Conservation (phyloP, 495 filamentous ascomycete genomes). For the Penicillium turbatum region DNA sequence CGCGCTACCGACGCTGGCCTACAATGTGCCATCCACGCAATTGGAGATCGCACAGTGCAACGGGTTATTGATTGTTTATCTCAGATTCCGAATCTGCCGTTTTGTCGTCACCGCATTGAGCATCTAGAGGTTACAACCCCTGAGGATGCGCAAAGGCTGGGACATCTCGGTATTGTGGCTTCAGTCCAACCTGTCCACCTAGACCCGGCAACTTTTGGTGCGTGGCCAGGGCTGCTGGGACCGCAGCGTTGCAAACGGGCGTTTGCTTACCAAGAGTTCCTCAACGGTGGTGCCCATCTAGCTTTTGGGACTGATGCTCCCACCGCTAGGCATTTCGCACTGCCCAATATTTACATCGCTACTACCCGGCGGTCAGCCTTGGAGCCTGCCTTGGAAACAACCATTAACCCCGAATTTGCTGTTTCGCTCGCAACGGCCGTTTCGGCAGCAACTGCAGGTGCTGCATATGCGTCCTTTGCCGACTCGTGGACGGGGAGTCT, state of each 20-base stretch:
- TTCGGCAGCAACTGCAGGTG: slow-evolving; percentile 51
- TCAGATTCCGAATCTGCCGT: slow-evolving; percentile 20
- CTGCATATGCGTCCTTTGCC: slow-evolving; percentile 56
- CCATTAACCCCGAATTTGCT: slow-evolving; percentile 51
- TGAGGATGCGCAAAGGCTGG: slow-evolving; percentile 50
- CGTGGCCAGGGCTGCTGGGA: slow-evolving; percentile 55
- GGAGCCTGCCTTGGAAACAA: slow-evolving; percentile 42
- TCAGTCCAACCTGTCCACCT: slow-evolving; percentile 62
- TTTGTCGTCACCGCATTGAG: slow-evolving; percentile 55
- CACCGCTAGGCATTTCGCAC: slow-evolving; percentile 53
- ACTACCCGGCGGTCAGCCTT: slow-evolving; percentile 54
- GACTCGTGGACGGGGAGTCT: slow-evolving; percentile 50
- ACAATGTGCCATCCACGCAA: slow-evolving; percentile 61
- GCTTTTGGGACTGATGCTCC: slow-evolving; percentile 60
- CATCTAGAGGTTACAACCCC: slow-evolving; percentile 56
- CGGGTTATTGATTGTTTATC: slow-evolving; percentile 51
- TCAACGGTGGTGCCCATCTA: slow-evolving; percentile 47
- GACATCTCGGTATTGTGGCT: slow-evolving; percentile 54
- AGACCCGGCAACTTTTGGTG: slow-evolving; percentile 57
- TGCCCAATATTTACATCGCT: slow-evolving; percentile 57
- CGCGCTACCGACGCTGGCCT: slow-evolving; percentile 37
- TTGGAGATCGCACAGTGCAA: slow-evolving; percentile 55
- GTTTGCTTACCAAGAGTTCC: slow-evolving; percentile 60
- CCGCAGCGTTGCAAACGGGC: slow-evolving; percentile 48
- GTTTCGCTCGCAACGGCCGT: slow-evolving; percentile 49